A percentile compares a stretch with the other conserved stretches of the same genome.
Conservation (phyloP, 2,329 filamentous ascomycete genomes). For the Colletotrichum theobromicola region DNA sequence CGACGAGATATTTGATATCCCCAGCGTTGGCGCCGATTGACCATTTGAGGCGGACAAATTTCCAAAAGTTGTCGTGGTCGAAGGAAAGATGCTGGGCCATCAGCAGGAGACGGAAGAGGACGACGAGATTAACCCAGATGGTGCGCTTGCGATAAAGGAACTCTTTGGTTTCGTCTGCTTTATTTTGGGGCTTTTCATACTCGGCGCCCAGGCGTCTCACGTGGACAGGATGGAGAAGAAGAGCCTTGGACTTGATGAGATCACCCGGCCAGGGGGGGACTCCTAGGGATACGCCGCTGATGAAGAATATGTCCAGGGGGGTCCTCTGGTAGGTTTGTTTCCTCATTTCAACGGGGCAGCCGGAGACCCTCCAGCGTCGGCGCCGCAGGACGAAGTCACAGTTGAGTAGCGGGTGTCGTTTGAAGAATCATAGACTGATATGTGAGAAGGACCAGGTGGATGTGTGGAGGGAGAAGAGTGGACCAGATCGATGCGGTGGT, state of each 20-base stretch:
- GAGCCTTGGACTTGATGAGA: background rate
- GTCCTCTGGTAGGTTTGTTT: background rate
- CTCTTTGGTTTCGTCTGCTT: background rate
- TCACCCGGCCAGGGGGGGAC: background rate
- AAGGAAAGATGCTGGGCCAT: constrained; percentile 1
- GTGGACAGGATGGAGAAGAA: background rate
- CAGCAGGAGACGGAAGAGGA: constrained; percentile 1
- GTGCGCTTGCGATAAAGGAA: background rate
- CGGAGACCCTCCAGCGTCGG: background rate
- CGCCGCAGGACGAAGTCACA: background rate
- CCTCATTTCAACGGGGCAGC: background rate
- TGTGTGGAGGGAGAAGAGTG: background rate
- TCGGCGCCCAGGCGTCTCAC: background rate
- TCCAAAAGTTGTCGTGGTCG: background rate
- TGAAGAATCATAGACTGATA: background rate
- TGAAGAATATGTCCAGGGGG: background rate
- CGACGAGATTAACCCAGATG: constrained; percentile 2
- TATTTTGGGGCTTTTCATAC: background rate
- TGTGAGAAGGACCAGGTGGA: background rate
- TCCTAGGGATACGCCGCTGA: background rate
- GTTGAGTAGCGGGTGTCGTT: background rate
- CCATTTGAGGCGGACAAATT: background rate
- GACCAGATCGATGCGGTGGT: background rate
- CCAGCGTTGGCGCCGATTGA: too few relatives aligned
- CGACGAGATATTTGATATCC: background rate